Percentiles rank a stretch among this genome's conserved stretches.
Conservation (phyloP, 306 rosid species). For the Carpinus fangiana region DNA sequence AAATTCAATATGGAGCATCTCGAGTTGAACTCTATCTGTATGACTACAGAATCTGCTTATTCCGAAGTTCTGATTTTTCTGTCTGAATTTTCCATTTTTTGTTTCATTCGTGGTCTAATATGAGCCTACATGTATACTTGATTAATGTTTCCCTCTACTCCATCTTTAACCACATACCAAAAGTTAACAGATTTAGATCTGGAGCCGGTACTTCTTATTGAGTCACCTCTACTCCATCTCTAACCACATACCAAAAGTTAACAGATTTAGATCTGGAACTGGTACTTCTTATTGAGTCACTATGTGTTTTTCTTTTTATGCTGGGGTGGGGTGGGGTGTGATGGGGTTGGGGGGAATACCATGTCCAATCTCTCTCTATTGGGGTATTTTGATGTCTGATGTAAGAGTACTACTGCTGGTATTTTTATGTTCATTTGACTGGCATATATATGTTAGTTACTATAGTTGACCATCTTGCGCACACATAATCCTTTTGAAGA, state of each 20-base stretch:
- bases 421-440: background rate
- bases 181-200: background rate
- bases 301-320: background rate
- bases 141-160: conserved; percentile 15
- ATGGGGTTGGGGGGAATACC: background rate
- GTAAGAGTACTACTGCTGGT: background rate
- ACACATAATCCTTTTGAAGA: background rate
- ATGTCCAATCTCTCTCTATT: conserved; percentile 6
- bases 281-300: background rate
- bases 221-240: conserved; percentile 4
- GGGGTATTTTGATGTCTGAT: background rate
- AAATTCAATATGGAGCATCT: conserved; percentile 59
- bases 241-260: background rate
- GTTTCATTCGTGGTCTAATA: conserved; percentile 6
- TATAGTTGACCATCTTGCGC: background rate
- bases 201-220: background rate
- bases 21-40: conserved; percentile 78
- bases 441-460: background rate
- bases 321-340: background rate
- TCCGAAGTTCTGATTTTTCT: conserved; percentile 13
- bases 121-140: conserved; percentile 17
- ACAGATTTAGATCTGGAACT: background rate
- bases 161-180: background rate
- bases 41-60: conserved; percentile 20
- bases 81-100: conserved; percentile 8